Base-by-base conservation (phyloP, 176 grass and related monocot genomes). In the Elymus sibiricus region DNA sequence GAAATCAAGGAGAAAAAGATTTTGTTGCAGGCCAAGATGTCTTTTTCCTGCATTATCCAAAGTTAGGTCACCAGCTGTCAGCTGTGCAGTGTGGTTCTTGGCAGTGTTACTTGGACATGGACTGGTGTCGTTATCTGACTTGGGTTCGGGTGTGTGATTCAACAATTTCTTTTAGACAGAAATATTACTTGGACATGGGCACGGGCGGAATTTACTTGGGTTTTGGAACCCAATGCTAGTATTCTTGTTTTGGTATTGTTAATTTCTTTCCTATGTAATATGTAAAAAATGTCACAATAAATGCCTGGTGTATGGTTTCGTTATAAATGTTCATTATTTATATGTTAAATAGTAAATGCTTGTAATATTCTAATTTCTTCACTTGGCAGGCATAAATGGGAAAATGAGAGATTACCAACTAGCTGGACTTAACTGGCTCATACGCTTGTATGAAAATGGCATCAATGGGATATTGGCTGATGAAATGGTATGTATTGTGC, bases 391-490 rank as follows among this genome's bases (percentile, higher is more conserved):
- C 87, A 95, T 95, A 80, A 90, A 92, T 77, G 93, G 93, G 9
- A 92, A 95, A 82, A 90, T 95, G 90, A 92, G 93, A 77, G 90
- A 92, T 76, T 95, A 92, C 73, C 93, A 95, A 74, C 86, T 95
- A 82, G 90, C 88, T 58, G 93, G 93, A 79, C 79, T 95, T 40
- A 92, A 95, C 70, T 95, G 93, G 93, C 68, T 95, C 77, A 92
- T 95, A 60, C 82, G 90, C n/a, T 82, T 95, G 83, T 95, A 92
- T 81, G 90, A 95, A 64, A 95, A 95, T 68, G 90, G 90, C 71
- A 92, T 95, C 64, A 95, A 95, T 82, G 93, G 93, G 42, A 95
- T 95, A 82, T 87, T 95, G 75, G 90, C 93, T 81, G 93, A 95
- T 70, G 93, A 92, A 82, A 95, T 95, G 93, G 93, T 95, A 92